Base-by-base conservation (phyloP, 2,329 filamentous ascomycete genomes). In the Taxawa tesnikishii region DNA sequence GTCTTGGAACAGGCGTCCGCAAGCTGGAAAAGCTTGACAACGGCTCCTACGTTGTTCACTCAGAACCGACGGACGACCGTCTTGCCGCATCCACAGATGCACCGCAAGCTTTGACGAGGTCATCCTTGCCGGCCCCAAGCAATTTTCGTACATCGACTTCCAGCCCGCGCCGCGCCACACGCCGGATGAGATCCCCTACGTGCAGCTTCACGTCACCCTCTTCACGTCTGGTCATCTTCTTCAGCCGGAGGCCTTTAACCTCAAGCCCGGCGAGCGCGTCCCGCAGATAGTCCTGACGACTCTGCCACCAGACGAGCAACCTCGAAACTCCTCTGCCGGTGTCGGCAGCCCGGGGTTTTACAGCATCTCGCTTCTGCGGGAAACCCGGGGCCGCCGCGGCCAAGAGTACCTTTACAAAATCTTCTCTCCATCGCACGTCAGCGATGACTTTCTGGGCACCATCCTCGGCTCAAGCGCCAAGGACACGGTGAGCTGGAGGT, bases 261-360 rank as follows among this genome's bases (percentile, higher is more conserved):
- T 92, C 2, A 48, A 63, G 2, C 51, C 67, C 0, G 66, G 58
- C n/a, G 57, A 62, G 17, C 53, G 61, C 11, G 72, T 80, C 0
- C 90, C 90, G 0, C 74, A 73, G 37, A 75, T 73, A 13, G 70
- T 98, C 28, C 72, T 94, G 32, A 96, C 90, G 0, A 96, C 88
- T 0, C 68, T 94, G 0, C 72, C 70, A 3, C 56, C 65, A 2
- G 65, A 65, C 7, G 73, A 81, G 36, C 52, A 66, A n/a, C 57
- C 63, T 30, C 40, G 48, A 32, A 44, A 45, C 23, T 50, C 59
- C 28, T 67, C 70, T 4, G 51, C 58, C 3, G 78, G 76, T 0
- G 78, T 75, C 4, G 85, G 84, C 0, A 75, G 69, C 16, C 68
- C 81, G 0, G 76, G 76, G 1, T 94, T 96, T 65, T 94, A 81